Evolutionary conservation across 2,329 filamentous ascomycete species (phyloP), one percentile per base, ranked within the genome.

Genomic region (Alternaria ventricosa): DNA sequence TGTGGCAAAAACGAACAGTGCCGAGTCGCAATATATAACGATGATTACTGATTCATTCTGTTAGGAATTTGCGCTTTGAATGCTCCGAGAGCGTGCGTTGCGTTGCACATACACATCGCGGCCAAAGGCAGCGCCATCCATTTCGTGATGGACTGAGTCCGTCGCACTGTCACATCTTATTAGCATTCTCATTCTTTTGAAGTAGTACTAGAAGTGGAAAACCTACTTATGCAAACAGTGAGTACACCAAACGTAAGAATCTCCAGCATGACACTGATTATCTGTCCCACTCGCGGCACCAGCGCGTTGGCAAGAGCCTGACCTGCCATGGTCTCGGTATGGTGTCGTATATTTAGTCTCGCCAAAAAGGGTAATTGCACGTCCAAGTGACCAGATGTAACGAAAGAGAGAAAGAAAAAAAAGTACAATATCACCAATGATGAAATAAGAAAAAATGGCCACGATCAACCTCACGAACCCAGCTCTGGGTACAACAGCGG

Each of bases 1-100:
- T 3, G 87, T 87, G 9, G 83, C 84, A 65, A 88, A 83, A 12
- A 89, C 86, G 69, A 90, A 90, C 9, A 85, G 68, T 58, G 86
- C 88, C 1, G 88, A 90, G 66, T 90, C 87, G 61, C 81, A 43
- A 67, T 90, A 90, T 36, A 90, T 87, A 10, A 83, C 80, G 45
- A 90, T 80, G 51, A 90, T 84, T 53, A 90, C 88, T 90, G 13
- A 15, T 36, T n/a, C 13, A 41, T 23, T 20, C 10, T 4, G 20
- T 53, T 33, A 53, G 49, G 15, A 12, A 13, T 8, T 18, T 36
- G 20, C 36, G 12, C 20, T 23, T 41, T 4, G n/a, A 28, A 41
- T 41, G 20, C 49, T n/a, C 49, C 15, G 13, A 53, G 20, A 15
- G 25, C 49, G 22, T 23, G 49, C 2, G n/a, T 41, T 33, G 2